A percentile compares a stretch with the other conserved stretches of the same genome.
phyloP scores from a whole-genome alignment of 2,329 filamentous ascomycete species.

The Microdochium paspali region DNA sequence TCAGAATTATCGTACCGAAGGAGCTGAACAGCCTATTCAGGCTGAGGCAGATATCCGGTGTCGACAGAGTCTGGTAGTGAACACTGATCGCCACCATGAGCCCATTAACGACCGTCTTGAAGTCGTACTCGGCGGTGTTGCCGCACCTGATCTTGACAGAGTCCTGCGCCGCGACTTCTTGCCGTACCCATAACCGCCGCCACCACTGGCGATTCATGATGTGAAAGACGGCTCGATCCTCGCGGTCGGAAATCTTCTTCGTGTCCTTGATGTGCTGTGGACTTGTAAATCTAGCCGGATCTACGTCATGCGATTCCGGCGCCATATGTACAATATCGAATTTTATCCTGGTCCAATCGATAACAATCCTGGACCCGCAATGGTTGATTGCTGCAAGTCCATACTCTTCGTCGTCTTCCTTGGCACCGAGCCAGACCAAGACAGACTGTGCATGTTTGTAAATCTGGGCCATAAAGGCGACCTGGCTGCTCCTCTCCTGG shows the following conservation, averaged over 20 bases:
- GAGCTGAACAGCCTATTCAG: no score
- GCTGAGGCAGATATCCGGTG: no score
- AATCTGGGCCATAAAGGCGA: conserved; percentile 12
- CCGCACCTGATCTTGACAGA: no score
- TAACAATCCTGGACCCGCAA: not conserved
- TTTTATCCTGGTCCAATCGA: not conserved
- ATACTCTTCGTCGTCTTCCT: conserved; percentile 1
- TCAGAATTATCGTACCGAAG: no score
- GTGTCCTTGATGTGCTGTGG: not conserved
- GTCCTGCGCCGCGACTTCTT: no score
- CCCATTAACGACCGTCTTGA: no score
- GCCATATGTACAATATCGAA: not conserved
- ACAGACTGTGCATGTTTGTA: conserved; percentile 9
- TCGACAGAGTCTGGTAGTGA: no score
- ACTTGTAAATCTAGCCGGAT: no score
- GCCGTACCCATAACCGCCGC: not conserved
- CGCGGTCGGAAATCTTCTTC: not conserved
- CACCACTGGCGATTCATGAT: not conserved
- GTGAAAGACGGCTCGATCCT: not conserved
- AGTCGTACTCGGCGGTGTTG: not conserved
- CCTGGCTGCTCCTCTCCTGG: conserved; percentile 11
- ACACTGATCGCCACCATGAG: not conserved
- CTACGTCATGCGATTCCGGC: no score
- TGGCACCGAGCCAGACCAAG: conserved; percentile 11
- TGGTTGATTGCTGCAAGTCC: not conserved